A percentile compares a stretch with the other conserved stretches of the same genome.
Evolutionary conservation across 2,329 filamentous ascomycete species (phyloP).

Genomic region (Neofusicoccum sp.): DNA sequence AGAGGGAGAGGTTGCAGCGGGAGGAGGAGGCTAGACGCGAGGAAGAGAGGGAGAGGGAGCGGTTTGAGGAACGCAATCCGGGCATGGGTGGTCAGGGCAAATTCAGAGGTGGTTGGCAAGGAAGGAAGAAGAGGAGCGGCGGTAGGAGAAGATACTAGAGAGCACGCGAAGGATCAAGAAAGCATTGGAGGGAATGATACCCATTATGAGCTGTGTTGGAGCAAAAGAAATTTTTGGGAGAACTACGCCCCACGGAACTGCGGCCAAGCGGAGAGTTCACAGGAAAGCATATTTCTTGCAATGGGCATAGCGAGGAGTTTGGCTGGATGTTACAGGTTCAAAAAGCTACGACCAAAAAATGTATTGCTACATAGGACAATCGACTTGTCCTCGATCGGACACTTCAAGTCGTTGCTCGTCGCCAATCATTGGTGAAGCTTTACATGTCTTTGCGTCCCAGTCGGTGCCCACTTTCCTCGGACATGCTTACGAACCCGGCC

Average conservation of each 20-base stretch:
- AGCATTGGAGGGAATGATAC: not conserved
- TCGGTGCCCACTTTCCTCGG: too few relatives aligned
- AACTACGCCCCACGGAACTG: too few relatives aligned
- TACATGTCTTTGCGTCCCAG: too few relatives aligned
- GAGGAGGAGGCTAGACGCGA: constrained; percentile 49
- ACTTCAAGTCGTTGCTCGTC: too few relatives aligned
- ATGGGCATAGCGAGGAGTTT: constrained; percentile 1
- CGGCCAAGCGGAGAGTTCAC: too few relatives aligned
- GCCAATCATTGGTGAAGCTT: too few relatives aligned
- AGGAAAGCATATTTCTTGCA: not conserved
- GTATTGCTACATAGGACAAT: not conserved
- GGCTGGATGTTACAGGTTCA: not conserved
- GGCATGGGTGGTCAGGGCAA: constrained; percentile 12
- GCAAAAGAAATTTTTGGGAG: not conserved
- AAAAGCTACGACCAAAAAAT: not conserved
- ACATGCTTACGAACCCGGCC: too few relatives aligned
- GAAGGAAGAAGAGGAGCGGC: constrained; percentile 19
- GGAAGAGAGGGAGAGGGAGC: constrained; percentile 44
- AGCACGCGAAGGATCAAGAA: not conserved
- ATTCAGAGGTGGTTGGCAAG: constrained; percentile 19
- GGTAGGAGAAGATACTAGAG: constrained; percentile 8
- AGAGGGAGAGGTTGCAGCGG: constrained; percentile 57
- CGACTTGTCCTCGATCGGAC: not conserved
- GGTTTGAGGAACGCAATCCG: constrained; percentile 36
- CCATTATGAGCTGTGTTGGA: not conserved